These are phyloP conservation scores for Rubroshorea leprosula DNA, from an alignment of 345 rosid genomes.

Conservation along the genomic window DNA sequence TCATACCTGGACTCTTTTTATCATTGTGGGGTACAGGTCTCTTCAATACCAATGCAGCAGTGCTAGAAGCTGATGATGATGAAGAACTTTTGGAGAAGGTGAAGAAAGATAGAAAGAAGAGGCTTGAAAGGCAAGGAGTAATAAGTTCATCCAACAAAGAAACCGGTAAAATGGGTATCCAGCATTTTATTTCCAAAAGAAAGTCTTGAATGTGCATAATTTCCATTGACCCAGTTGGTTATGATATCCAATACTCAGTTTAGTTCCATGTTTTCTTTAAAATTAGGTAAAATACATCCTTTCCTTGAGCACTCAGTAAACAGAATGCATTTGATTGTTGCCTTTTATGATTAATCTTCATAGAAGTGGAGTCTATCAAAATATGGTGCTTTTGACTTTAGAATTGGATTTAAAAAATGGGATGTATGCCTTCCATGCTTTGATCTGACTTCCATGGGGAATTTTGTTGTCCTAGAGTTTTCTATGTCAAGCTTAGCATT, in stretches of 20 bases:
- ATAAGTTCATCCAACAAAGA: slow-evolving; percentile 65
- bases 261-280: neutral
- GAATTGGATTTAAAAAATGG: too few species aligned
- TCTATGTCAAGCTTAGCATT: neutral
- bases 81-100: slow-evolving; percentile 82
- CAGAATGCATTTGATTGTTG: neutral
- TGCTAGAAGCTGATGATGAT: slow-evolving; percentile 91
- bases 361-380: neutral
- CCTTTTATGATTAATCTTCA: neutral
- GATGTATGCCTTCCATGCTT: too few species aligned
- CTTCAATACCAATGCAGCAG: slow-evolving; percentile 58
- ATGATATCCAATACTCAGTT: too few species aligned
- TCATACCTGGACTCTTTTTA: slow-evolving; percentile 43
- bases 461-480: too few species aligned
- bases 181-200: neutral
- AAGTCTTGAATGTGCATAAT: neutral
- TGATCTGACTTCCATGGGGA: too few species aligned
- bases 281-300: neutral
- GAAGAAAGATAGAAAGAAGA: slow-evolving; percentile 73
- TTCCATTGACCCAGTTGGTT: too few species aligned
- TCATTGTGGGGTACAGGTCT: slow-evolving; percentile 29
- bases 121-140: slow-evolving; percentile 78
- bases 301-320: slow-evolving; percentile 1
- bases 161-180: slow-evolving; percentile 39
- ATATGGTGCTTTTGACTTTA: neutral